phyloP scores from a whole-genome alignment of 2,329 filamentous ascomycete species.

The Aspergillus oerlinghausenensis region DNA sequence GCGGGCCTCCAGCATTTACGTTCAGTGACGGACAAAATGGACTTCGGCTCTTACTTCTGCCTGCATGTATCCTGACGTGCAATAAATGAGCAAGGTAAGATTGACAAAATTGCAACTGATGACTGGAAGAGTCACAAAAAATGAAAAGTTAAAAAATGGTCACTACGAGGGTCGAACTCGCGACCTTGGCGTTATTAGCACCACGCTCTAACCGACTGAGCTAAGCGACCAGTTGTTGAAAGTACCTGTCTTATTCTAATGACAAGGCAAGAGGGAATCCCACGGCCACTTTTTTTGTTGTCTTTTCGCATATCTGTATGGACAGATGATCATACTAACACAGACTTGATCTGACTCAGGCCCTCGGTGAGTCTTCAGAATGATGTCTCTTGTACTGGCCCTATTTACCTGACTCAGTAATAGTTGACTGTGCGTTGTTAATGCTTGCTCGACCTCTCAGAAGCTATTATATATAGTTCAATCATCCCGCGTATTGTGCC shows the following conservation, averaged over 20 bases:
- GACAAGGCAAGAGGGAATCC: too few species aligned
- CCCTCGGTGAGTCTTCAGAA: not conserved
- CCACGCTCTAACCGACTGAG: not conserved
- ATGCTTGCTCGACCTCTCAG: not conserved
- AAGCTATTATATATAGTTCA: not conserved
- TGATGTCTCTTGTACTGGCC: not conserved
- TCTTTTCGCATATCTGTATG: too few species aligned
- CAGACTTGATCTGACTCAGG: not conserved
- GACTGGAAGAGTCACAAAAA: not conserved
- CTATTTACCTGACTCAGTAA: not conserved
- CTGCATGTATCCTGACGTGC: not conserved
- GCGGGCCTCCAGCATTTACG: constrained; percentile 41
- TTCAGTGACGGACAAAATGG: constrained; percentile 23
- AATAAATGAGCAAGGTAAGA: too few species aligned
- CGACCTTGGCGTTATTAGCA: not conserved
- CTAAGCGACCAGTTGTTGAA: not conserved
- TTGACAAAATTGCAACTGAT: not conserved
- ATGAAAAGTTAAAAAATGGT: not conserved
- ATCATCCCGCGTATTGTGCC: too few species aligned
- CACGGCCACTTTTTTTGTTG: too few species aligned
- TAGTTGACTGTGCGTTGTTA: not conserved
- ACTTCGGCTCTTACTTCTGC: not conserved
- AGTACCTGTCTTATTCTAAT: too few species aligned
- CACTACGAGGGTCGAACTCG: not conserved
- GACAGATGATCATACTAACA: not conserved